Percentiles rank a stretch among this genome's conserved stretches.
phyloP scores from a whole-genome alignment of 108 stramenopile species.

The Cyclostephanos tholiformis region DNA sequence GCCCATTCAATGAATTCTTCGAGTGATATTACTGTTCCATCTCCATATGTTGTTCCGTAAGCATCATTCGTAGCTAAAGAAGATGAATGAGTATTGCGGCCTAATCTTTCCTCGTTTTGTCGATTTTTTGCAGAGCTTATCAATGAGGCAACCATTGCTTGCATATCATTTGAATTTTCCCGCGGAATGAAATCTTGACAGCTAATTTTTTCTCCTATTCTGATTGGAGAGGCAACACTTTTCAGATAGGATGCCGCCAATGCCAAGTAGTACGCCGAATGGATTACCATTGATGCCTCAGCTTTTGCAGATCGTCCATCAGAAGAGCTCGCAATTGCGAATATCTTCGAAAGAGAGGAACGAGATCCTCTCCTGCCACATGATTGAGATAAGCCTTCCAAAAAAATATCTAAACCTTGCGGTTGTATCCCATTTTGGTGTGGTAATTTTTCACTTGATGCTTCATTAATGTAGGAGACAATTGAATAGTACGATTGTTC shows the following conservation, averaged over 20 bases:
- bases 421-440: slow-evolving; percentile 2
- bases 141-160: slow-evolving; percentile 43
- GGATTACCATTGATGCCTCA: slow-evolving; percentile 33
- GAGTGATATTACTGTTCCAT: slow-evolving; percentile 40
- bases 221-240: background rate
- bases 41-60: background rate
- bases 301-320: slow-evolving; percentile 10
- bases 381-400: slow-evolving; percentile 37
- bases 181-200: slow-evolving; percentile 26
- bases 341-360: slow-evolving; percentile 31
- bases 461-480: slow-evolving; percentile 10
- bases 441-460: slow-evolving; percentile 8
- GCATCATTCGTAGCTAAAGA: slow-evolving; percentile 34
- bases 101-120: slow-evolving; percentile 7
- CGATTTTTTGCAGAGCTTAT: slow-evolving; percentile 29
- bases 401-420: slow-evolving; percentile 25
- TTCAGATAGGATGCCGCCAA: slow-evolving; percentile 46
- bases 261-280: slow-evolving; percentile 31
- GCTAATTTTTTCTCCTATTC: background rate
- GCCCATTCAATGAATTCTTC: slow-evolving; percentile 73
- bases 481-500: slow-evolving; percentile 37
- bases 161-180: slow-evolving; percentile 14
- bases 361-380: slow-evolving; percentile 46
- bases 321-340: slow-evolving; percentile 13
- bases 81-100: slow-evolving; percentile 45